Base-by-base conservation (phyloP, 1,284 basidiomycete genomes). In the Cystobasidium slooffiae region DNA sequence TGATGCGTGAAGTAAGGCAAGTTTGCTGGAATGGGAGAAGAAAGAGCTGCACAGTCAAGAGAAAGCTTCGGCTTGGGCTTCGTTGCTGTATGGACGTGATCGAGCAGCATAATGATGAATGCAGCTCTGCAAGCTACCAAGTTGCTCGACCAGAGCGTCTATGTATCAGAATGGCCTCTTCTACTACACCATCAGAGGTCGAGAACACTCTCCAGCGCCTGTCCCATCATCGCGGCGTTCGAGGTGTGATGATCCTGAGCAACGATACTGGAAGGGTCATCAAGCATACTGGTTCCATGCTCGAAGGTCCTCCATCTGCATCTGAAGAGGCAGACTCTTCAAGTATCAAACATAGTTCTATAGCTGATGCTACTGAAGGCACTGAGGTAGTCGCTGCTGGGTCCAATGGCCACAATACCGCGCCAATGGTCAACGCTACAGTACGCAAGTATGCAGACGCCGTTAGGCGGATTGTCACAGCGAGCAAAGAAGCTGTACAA, bases 211-310 rank as follows among this genome's bases (percentile, higher is more conserved):
- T 95, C 4, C 80, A 88, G 0, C 84, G 91, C 70, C 85, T 96
- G 52, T 89, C 91, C 0, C 86, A 90, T 3, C 90, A 95, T 81
- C 88, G 91, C 58, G 89, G 91, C 49, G 93, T 96, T 3, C 87
- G 92, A 8, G 94, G 94, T 9, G 94, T 95, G 79, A 87, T 97
- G 80, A 87, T 96, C 7, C 85, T 96, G 44, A 74, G 72, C 61
- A 68, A 65, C 58, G 62, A 88, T 14, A 85, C 84, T 39, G 84
- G 83, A 5, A 76, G 80, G 77, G 93, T 96, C 76, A 90, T 96
- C 77, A 86, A 92, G 58, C 89, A 91, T 78, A 90, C 90, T 0
- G 94, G 94, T 0, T 87, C 90, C 43, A 87, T 93, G 0, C 95
- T 97, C 79, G 93, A 95, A 76, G 92, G 92, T 2, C 72, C 77